Base-by-base conservation (phyloP, 805 yeast genomes). In the Candida takata region DNA sequence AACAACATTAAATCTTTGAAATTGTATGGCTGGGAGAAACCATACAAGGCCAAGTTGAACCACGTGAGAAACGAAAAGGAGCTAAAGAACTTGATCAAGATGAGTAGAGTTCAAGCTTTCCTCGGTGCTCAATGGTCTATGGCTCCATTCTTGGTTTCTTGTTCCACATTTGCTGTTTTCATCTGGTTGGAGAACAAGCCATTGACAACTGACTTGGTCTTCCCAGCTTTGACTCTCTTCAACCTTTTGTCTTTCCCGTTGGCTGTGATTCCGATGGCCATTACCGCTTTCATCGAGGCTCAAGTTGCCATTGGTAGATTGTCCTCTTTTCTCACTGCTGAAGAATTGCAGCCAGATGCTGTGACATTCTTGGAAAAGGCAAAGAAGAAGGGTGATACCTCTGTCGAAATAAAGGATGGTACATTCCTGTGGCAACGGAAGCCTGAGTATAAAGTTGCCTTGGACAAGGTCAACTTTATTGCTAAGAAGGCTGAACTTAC, bases 21-120 rank as follows among this genome's bases (percentile, higher is more conserved):
- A 58, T 69, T 94, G 33, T 92, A 92, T 54, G 95, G 94, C 3
- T 92, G 99, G 99, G 99, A 92, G 62, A 64, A 57, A 23, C 95
- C 97, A 4, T 87, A 85, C 56, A 73, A 75, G 52, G 71, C 69
- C 20, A 82, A 81, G 49, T 67, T 94, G 39, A 74, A 75, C 45
- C 64, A 77, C 51, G 95, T 90, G 16, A 81, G 99, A 70, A 86
- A 90, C 54, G 84, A 84, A 31, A 79, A 80, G 49, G 96, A 88
- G 60, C 72, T 88, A 57, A 69, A 69, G 21, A 88, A 84, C 48
- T 70, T 92, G 60, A 76, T 70, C 47, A 75, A 65, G 48, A 80
- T 86, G 66, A 88, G 94, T 48, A 57, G 75, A 18, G 75, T 79
- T 51, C 72, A 73, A 48, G 90, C 95, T 2, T 58, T 78, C 30